Percentiles rank a stretch among this genome's conserved stretches.
Evolutionary conservation across 1,284 basidiomycete genomes (phyloP).

Genomic region (Puccinia triticina): DNA sequence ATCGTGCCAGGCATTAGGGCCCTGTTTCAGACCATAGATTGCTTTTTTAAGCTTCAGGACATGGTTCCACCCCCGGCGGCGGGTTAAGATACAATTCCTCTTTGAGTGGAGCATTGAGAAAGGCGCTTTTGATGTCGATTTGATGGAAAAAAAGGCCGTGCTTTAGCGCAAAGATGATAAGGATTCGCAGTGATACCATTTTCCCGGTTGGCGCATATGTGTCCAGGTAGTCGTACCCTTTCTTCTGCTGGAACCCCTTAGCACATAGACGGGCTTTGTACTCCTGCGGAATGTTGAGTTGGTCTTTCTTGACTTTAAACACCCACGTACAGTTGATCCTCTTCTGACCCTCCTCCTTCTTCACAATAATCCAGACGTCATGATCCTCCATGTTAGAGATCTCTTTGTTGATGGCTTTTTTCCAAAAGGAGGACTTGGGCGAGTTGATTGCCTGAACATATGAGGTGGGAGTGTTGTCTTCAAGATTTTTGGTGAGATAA

Average conservation of each 20-base stretch:
- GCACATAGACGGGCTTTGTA: no score
- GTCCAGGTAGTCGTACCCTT: neutral
- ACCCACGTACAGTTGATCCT: conserved; percentile 11
- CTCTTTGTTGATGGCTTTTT: neutral
- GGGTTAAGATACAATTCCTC: neutral
- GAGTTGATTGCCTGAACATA: neutral
- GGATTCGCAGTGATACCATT: neutral
- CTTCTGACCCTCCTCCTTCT: neutral
- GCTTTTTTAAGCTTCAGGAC: neutral
- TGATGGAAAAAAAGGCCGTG: neutral
- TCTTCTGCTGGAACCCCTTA: neutral
- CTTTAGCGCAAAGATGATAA: neutral
- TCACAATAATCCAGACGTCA: neutral
- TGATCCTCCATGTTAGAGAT: neutral
- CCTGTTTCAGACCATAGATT: conserved; percentile 1
- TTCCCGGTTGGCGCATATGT: conserved; percentile 15
- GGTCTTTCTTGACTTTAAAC: conserved; percentile 21
- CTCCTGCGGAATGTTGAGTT: no score
- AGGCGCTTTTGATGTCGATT: neutral
- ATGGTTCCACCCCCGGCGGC: neutral
- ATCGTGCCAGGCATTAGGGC: neutral
- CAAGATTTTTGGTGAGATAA: neutral
- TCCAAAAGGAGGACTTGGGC: neutral
- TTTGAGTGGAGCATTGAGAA: neutral
- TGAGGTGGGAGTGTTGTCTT: neutral